Base-by-base conservation (phyloP, 176 grass and related monocot species). In the Phragmites australis region DNA sequence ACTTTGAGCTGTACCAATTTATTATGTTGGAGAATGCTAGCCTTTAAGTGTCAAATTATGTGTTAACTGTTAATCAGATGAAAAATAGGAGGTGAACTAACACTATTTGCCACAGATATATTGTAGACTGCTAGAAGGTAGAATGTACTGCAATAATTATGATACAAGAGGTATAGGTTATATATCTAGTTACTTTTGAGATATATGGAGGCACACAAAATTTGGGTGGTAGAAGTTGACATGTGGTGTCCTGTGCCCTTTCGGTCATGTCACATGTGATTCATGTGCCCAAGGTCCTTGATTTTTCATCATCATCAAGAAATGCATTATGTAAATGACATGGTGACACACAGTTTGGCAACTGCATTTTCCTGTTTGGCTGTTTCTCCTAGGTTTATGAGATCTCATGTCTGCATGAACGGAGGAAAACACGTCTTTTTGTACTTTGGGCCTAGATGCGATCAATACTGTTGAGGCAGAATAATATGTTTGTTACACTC, bases 361-460 rank as follows among this genome's bases (percentile, higher is more conserved):
- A 54, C 32, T 9, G 2, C n/a, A n/a, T n/a, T 51, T 27, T 40
- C 19, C 7, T 67, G 10, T 53, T 37, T 10, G 8, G 27, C 51
- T 40, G 45, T 50, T 72, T 72, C 9, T 74, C 46, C 76, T 78
- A 65, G 19, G 14, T 65, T 40, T 54, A 15, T 65, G 21, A 25
- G 47, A 29, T 26, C 77, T 67, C 57, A 29, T 49, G n/a, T 37
- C 15, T 11, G 5, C 72, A 4, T 75, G 23, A 16, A 5, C 0
- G 0, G 48, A 58, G 2, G 11, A 66, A 50, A 59, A 19, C 8
- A 50, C 48, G 49, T 19, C 3, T 18, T 65, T 37, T 46, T 53
- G 22, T 43, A 26, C 5, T 72, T 48, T 6, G 48, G 2, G 12
- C 53, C 2, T 47, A 26, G 29, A 55, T 86, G 21, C 32, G 0